Percentiles rank a stretch among this genome's conserved stretches.
These are phyloP conservation scores for Thamnidium elegans DNA, from an alignment of 192 early-diverging fungal species.

Conservation along the genomic window DNA sequence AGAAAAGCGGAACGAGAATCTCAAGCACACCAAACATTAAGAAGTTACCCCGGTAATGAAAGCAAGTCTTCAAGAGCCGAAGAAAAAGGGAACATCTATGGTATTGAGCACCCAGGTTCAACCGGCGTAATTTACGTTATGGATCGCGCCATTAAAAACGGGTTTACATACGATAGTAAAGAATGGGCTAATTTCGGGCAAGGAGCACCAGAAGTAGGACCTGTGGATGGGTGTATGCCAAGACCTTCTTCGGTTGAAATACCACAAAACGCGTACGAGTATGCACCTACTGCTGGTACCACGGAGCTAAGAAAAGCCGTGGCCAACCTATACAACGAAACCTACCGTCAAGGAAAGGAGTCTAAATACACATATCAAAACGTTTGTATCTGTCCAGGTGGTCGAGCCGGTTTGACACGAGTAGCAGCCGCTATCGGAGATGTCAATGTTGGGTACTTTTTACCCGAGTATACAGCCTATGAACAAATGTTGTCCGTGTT, in stretches of 20 bases:
- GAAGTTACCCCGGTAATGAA: slow-evolving; percentile 40
- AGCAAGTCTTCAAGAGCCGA: slow-evolving; percentile 10
- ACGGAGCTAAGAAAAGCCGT: slow-evolving; percentile 41
- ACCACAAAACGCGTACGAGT: slow-evolving; percentile 23
- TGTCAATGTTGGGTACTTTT: slow-evolving; percentile 54
- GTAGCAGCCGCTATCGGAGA: slow-evolving; percentile 50
- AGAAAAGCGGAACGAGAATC: slow-evolving; percentile 21
- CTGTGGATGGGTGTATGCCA: slow-evolving; percentile 40
- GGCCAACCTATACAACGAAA: slow-evolving; percentile 49
- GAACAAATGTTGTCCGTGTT: slow-evolving; percentile 45
- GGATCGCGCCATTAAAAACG: slow-evolving; percentile 46
- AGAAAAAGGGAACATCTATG: slow-evolving; percentile 17
- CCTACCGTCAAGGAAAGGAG: slow-evolving; percentile 41
- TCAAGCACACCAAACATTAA: slow-evolving; percentile 36
- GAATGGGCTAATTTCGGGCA: slow-evolving; percentile 43
- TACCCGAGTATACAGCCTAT: slow-evolving; percentile 51
- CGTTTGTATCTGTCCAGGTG: slow-evolving; percentile 57
- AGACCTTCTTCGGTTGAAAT: slow-evolving; percentile 28
- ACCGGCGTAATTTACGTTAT: slow-evolving; percentile 58
- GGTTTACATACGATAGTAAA: slow-evolving; percentile 37
- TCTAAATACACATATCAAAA: slow-evolving; percentile 52
- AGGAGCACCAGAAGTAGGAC: slow-evolving; percentile 52
- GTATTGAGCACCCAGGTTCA: slow-evolving; percentile 43
- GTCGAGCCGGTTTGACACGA: slow-evolving; percentile 52
- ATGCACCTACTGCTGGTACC: slow-evolving; percentile 50